Conservation (phyloP, 2,329 filamentous ascomycete species). For the Leptographium wingfieldii region DNA sequence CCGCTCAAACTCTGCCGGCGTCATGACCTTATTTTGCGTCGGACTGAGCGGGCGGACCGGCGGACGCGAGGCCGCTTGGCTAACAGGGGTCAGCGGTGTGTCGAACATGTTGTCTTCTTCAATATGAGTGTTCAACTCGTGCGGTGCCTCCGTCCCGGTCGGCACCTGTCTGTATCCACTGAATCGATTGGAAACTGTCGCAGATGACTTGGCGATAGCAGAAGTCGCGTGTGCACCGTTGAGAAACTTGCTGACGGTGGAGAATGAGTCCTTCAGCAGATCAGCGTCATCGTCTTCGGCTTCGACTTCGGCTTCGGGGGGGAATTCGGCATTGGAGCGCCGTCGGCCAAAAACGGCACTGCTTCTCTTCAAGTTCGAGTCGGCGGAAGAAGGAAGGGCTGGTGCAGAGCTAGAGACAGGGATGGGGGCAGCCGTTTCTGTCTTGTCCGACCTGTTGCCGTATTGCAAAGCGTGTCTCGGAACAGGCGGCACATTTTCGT, state of each 20-base stretch:
- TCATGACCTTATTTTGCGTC: conserved; percentile 69
- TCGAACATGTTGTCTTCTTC: conserved; percentile 46
- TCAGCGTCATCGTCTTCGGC: conserved; percentile 40
- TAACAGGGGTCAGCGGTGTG: conserved; percentile 26
- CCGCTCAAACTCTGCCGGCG: conserved; percentile 72
- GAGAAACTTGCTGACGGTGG: conserved; percentile 34
- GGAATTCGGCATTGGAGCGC: conserved; percentile 14
- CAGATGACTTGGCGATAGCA: neutral
- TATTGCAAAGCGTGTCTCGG: conserved; percentile 25
- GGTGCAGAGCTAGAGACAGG: neutral
- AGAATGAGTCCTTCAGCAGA: conserved; percentile 38
- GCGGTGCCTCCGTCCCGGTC: conserved; percentile 19
- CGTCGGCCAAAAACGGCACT: conserved; percentile 19
- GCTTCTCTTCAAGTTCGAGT: conserved; percentile 19
- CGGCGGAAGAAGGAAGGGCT: conserved; percentile 18
- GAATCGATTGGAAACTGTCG: conserved; percentile 17
- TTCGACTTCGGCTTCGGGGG: conserved; percentile 12
- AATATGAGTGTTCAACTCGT: conserved; percentile 25
- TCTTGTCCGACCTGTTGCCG: conserved; percentile 16
- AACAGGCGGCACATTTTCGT: conserved; percentile 25
- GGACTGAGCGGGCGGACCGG: conserved; percentile 23
- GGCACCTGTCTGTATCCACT: conserved; percentile 20
- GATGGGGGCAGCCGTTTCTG: conserved; percentile 8
- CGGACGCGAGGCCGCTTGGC: conserved; percentile 24
- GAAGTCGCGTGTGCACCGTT: conserved; percentile 15